Percentiles rank a stretch among this genome's conserved stretches.
phyloP scores from a whole-genome alignment of 176 grass and related monocot species.

The Dendrocalamus sinicus region DNA sequence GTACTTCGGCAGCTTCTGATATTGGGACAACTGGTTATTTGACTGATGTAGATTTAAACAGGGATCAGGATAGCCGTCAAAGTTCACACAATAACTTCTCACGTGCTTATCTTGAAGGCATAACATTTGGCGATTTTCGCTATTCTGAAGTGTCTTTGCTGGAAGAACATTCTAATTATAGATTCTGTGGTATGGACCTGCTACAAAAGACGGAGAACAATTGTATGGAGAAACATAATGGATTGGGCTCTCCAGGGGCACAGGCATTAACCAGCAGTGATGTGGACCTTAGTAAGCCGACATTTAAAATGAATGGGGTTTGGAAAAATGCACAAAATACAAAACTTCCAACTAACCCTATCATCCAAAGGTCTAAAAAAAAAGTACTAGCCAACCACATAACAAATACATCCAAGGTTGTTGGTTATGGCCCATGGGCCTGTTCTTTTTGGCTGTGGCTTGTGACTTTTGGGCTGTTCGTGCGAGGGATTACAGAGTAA shows the following conservation, averaged over 20 bases:
- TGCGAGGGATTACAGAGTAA: no score
- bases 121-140: conserved; percentile 82
- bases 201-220: conserved; percentile 39
- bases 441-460: no score
- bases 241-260: conserved; percentile 31
- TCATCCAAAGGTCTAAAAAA: conserved; percentile 59
- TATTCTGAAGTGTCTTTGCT: conserved; percentile 58
- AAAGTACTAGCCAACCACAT: conserved; percentile 49
- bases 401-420: conserved; percentile 79
- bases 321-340: conserved; percentile 55
- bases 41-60: conserved; percentile 38
- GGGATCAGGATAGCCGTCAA: conserved; percentile 45
- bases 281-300: conserved; percentile 38
- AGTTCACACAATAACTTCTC: conserved; percentile 43
- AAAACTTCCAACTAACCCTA: conserved; percentile 53
- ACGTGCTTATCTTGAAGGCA: conserved; percentile 61
- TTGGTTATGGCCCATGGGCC: background rate
- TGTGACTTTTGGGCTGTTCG: no score
- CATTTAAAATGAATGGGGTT: conserved; percentile 59
- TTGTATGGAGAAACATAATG: conserved; percentile 41
- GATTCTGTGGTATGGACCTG: conserved; percentile 31
- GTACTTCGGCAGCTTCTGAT: conserved; percentile 40
- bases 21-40: conserved; percentile 21
- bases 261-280: conserved; percentile 41
- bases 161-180: conserved; percentile 45